These are phyloP conservation scores for Populus nigra DNA, from an alignment of 345 rosid genomes.

Conservation along the genomic window DNA sequence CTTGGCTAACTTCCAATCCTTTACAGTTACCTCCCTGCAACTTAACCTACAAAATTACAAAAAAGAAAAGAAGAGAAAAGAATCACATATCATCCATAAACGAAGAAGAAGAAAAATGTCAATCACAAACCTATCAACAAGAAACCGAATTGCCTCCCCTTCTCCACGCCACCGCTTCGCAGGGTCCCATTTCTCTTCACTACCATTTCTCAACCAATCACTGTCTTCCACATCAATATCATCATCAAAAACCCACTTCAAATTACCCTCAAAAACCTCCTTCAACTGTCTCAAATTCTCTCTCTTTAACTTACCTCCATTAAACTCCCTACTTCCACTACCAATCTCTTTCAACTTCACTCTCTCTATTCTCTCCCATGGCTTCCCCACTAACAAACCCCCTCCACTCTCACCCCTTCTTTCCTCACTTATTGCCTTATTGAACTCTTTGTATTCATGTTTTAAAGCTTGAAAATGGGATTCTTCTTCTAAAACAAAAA, in stretches of 20 bases:
- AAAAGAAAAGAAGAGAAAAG: neutral
- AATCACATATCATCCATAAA: conserved; percentile 1
- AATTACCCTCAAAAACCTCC: conserved; percentile 64
- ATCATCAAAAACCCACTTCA: conserved; percentile 83
- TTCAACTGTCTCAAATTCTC: conserved; percentile 65
- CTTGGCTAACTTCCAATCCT: conserved; percentile 86
- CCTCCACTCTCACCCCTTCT: conserved; percentile 6
- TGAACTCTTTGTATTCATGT: conserved; percentile 66
- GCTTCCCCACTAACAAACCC: conserved; percentile 56
- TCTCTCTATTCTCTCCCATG: conserved; percentile 84
- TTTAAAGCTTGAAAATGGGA: conserved; percentile 47
- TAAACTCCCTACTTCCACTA: conserved; percentile 38
- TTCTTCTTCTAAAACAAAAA: conserved; percentile 45
- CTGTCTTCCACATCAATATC: conserved; percentile 55
- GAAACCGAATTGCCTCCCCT: conserved; percentile 60
- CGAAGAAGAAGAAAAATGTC: neutral
- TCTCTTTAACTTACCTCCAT: conserved; percentile 41
- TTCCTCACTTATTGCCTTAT: conserved; percentile 34
- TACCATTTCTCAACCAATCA: conserved; percentile 22
- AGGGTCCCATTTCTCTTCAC: conserved; percentile 36
- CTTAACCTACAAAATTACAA: conserved; percentile 50
- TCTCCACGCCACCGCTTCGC: conserved; percentile 59
- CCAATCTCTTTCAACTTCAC: conserved; percentile 58
- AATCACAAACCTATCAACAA: conserved; percentile 57
- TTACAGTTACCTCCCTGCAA: conserved; percentile 55